These are phyloP conservation scores for Coniosporium tulheliwenetii DNA, from an alignment of 2,329 filamentous ascomycete species.

Conservation along the genomic window DNA sequence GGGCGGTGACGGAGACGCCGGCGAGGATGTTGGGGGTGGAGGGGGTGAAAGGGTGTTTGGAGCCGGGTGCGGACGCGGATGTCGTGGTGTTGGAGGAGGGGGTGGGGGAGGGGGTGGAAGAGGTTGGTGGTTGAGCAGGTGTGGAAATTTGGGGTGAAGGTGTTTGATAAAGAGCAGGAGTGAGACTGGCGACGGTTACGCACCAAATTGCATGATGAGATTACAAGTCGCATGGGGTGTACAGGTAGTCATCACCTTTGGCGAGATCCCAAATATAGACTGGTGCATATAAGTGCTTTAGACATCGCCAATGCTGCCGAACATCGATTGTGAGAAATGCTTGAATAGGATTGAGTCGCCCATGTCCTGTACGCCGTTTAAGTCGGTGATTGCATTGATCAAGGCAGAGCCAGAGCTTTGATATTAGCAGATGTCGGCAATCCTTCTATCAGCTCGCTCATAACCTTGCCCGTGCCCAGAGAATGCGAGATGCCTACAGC, in stretches of 20 bases:
- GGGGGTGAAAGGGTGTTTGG: constrained; percentile 45
- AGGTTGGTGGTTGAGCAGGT: constrained; percentile 56
- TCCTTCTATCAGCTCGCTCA: constrained; percentile 55
- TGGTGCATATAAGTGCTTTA: too few relatives aligned
- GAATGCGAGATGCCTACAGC: constrained; percentile 19
- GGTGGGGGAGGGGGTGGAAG: constrained; percentile 24
- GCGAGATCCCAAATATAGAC: too few relatives aligned
- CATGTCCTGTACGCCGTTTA: too few relatives aligned
- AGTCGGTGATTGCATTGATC: too few relatives aligned
- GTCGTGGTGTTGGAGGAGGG: constrained; percentile 51
- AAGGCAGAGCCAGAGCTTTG: constrained; percentile 27
- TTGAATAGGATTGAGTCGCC: too few relatives aligned
- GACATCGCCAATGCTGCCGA: too few relatives aligned
- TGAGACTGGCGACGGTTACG: too few relatives aligned
- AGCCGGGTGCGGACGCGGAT: constrained; percentile 31
- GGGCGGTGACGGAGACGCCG: constrained; percentile 60
- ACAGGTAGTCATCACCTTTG: too few relatives aligned
- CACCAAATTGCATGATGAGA: too few relatives aligned
- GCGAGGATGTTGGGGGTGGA: constrained; percentile 59
- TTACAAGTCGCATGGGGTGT: too few relatives aligned
- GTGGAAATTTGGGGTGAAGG: constrained; percentile 58
- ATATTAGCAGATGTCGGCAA: constrained; percentile 44
- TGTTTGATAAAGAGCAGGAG: constrained; percentile 17
- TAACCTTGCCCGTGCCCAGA: constrained; percentile 53
- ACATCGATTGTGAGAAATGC: too few relatives aligned